These are phyloP conservation scores for Arthromyces matolae DNA, from an alignment of 768 basidiomycete species.

Conservation along the genomic window DNA sequence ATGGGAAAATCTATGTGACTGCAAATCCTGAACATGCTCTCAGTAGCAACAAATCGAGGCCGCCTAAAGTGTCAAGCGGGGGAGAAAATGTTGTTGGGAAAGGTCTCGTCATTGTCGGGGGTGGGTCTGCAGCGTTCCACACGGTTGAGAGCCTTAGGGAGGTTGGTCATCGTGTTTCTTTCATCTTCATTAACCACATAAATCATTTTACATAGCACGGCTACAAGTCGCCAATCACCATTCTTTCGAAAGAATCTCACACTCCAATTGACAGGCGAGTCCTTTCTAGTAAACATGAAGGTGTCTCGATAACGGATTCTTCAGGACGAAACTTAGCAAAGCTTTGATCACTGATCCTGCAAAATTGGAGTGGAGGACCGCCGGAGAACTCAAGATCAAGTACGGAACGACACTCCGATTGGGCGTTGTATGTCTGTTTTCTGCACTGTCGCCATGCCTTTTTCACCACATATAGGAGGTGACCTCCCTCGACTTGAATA, in stretches of 20 bases:
- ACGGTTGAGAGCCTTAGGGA: conserved; percentile 79
- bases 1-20: conserved; percentile 77
- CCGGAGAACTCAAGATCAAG: conserved; percentile 74
- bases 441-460: background rate
- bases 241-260: conserved; percentile 76
- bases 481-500: conserved; percentile 59
- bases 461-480: conserved; percentile 45
- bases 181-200: background rate
- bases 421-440: conserved; percentile 41
- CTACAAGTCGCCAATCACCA: conserved; percentile 70
- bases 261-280: conserved; percentile 89
- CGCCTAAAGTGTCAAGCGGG: conserved; percentile 50
- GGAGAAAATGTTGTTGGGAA: conserved; percentile 46
- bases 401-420: conserved; percentile 65
- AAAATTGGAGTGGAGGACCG: conserved; percentile 72
- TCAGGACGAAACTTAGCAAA: conserved; percentile 86
- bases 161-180: conserved; percentile 35
- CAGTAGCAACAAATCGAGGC: conserved; percentile 64
- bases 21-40: conserved; percentile 59
- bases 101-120: conserved; percentile 82
- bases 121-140: conserved; percentile 76
- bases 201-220: conserved; percentile 54
- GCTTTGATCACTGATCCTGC: conserved; percentile 71
- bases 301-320: conserved; percentile 3
- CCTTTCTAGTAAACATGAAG: too few relatives aligned